These are phyloP conservation scores for Talaromyces wortmannii DNA, from an alignment of 495 filamentous ascomycete genomes.

Conservation along the genomic window DNA sequence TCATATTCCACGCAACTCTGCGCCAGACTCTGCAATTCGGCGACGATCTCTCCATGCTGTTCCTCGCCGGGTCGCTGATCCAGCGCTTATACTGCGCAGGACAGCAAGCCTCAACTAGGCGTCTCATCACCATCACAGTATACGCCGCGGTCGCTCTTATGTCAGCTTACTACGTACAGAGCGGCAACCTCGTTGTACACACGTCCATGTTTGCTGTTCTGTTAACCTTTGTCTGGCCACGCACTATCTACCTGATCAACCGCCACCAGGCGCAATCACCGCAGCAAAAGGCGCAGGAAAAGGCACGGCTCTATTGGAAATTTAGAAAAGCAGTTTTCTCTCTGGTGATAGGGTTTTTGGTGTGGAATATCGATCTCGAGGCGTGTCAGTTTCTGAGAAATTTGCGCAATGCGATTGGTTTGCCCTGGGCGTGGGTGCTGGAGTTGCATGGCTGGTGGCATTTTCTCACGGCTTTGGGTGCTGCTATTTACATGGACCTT, in stretches of 20 bases:
- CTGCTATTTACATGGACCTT: background rate
- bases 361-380: background rate
- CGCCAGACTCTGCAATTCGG: background rate
- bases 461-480: background rate
- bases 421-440: conserved; percentile 44
- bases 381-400: background rate
- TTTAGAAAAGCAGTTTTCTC: background rate
- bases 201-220: background rate
- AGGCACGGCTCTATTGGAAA: background rate
- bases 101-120: background rate
- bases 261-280: background rate
- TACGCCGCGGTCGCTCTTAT: background rate
- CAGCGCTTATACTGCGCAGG: background rate
- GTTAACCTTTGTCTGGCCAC: background rate
- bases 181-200: background rate
- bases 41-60: background rate
- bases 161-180: background rate
- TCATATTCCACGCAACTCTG: background rate
- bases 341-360: background rate
- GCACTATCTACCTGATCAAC: background rate
- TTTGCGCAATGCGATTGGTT: background rate
- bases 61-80: background rate
- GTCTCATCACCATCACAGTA: background rate
- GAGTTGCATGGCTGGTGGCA: conserved; percentile 52
- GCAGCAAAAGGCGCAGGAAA: background rate